Evolutionary conservation across 257 asterid genomes (phyloP).

Genomic region (Asclepias syriaca): DNA sequence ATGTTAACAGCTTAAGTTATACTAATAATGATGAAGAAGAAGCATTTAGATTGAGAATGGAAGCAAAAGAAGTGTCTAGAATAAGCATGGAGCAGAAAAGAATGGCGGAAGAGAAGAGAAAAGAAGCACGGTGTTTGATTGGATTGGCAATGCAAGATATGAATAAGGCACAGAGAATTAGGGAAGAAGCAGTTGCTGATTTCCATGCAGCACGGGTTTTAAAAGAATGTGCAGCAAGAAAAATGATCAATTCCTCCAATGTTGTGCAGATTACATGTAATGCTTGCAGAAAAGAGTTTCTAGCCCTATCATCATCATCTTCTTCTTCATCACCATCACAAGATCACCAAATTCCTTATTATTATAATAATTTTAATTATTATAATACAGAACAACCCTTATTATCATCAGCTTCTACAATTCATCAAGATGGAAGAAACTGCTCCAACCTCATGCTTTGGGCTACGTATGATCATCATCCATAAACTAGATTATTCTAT

Average conservation of each 20-base stretch:
- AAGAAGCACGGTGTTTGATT: conserved; percentile 27
- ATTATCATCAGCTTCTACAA: conserved; percentile 2
- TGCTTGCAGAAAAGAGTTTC: conserved; percentile 25
- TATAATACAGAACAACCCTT: conserved; percentile 1
- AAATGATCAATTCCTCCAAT: conserved; percentile 11
- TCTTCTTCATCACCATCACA: neutral
- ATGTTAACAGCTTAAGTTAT: neutral
- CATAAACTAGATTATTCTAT: neutral
- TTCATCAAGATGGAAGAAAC: neutral
- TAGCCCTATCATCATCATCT: neutral
- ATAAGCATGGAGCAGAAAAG: conserved; percentile 30
- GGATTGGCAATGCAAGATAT: conserved; percentile 37
- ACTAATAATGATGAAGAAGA: neutral
- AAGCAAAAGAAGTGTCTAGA: conserved; percentile 25
- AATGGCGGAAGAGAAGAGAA: conserved; percentile 30
- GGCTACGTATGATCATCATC: neutral
- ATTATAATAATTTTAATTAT: neutral
- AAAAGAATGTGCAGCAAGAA: conserved; percentile 21
- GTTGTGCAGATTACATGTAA: conserved; percentile 23
- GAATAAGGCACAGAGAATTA: conserved; percentile 30
- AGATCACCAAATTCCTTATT: neutral
- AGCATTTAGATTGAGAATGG: conserved; percentile 22
- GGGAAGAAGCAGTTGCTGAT: conserved; percentile 25
- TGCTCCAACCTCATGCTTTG: conserved; percentile 6
- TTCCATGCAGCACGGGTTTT: conserved; percentile 18